Conservation (phyloP, 352 stramenopile genomes). For the Globisporangium echinulatum region DNA sequence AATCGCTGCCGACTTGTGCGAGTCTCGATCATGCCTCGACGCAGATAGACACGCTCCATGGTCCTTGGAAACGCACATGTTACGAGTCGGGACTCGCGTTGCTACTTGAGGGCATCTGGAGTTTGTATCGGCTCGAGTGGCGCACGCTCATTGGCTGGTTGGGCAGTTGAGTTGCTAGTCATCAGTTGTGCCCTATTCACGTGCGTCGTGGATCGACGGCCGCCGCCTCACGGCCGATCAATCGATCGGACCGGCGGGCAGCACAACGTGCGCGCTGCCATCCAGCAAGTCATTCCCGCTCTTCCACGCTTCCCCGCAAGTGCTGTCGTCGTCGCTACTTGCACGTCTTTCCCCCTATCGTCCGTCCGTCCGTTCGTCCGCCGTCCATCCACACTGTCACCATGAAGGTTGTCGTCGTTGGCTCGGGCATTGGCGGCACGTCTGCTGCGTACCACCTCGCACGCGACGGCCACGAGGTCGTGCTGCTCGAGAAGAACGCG, state of each 20-base stretch:
- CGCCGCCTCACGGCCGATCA: background rate
- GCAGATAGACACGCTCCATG: background rate
- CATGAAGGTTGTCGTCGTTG: conserved; percentile 85
- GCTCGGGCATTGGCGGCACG: conserved; percentile 75
- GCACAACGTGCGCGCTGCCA: background rate
- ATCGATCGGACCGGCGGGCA: no score
- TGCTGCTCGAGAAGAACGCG: conserved; percentile 79
- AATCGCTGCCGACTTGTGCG: no score
- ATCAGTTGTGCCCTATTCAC: background rate
- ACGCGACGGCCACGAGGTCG: conserved; percentile 79
- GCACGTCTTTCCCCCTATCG: background rate
- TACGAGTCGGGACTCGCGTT: no score
- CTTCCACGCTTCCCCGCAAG: conserved; percentile 10
- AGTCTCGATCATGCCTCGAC: background rate
- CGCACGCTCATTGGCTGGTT: conserved; percentile 1
- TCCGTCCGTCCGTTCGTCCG: no score
- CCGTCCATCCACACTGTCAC: background rate
- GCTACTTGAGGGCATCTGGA: background rate
- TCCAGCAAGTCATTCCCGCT: conserved; percentile 3
- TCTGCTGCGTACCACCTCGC: conserved; percentile 80
- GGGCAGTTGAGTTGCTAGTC: background rate
- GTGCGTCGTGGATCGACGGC: background rate
- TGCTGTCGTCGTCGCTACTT: background rate
- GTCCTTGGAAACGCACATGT: background rate
- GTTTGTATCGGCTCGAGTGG: background rate